Base-by-base conservation (phyloP, 192 early-diverging fungal species). In the Dimargaris xerosporica region DNA sequence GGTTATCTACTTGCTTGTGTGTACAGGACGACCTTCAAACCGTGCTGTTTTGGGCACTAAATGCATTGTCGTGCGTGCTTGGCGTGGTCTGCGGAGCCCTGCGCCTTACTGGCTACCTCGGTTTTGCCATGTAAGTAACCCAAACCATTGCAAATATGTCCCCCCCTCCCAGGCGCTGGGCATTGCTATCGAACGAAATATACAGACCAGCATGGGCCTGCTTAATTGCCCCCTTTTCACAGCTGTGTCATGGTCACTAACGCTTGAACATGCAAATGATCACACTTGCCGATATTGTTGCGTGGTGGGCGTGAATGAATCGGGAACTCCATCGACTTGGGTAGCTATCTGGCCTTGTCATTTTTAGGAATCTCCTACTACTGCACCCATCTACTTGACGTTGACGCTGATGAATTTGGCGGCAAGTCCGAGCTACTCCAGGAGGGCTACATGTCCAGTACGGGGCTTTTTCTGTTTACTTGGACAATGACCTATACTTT, bases 381-480 rank as follows among this genome's bases (percentile, higher is more conserved):
- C 41, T 19, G 19, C 16, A 29, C 16, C 31, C 29, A 2, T 16
- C 13, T 59, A n/a, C 56, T 59, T 9, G 31, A 23, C 19, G 19
- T 59, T 10, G 56, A 59, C 13, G 56, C 30, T 19, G 56, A 59
- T 42, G 56, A 59, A 7, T 59, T 42, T 17, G 56, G 56, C 31
- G 56, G 56, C 12, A 59, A 59, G 19, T 16, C 29, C 17, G 56
- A 31, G 34, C 15, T 59, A 10, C 41, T 59, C 31, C 56, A 59
- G 16, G 56, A 59, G 16, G 56, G 31, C 19, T 59, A 59, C 39
- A 41, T 23, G 2, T 30, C 56, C 9, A 34, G 34, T 0, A 19
- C 41, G 29, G 56, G 29, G 7, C 11, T 23, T 16, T 59, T 59
- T 23, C 16, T 59, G 11, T 41, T 16, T 59, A 41, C 31, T 16